Evolutionary conservation across 148 eudicot species (phyloP), one percentile per base, ranked within the genome.

Genomic region (Nepenthes mirabilis): DNA sequence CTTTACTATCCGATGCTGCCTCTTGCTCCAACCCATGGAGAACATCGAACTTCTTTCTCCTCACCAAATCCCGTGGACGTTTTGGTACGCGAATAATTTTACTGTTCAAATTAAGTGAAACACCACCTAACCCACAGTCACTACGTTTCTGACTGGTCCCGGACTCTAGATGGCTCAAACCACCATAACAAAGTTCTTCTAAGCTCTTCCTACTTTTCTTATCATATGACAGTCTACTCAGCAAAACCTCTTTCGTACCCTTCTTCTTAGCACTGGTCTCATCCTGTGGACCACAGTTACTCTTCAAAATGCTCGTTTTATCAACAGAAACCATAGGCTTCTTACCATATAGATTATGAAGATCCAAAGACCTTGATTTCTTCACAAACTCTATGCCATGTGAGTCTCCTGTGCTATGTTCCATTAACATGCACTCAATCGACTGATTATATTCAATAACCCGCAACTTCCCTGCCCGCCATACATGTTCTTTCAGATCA

Each of bases 401-500:
- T 59, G 69, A 62, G 70, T 73, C 76, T 63, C 68, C 80, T 65
- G 35, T 59, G 50, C 86, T 82, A 68, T 58, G 72, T 80, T 90
- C 97, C 97, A 90, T 90, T 83, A 78, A 84, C 84, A 83, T 79
- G 71, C 60, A 72, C 77, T 73, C 65, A 69, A 72, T 65, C 74
- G 62, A 70, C 74, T 63, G 74, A 67, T 60, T 37, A 54, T 43
- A 69, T 51, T 65, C 74, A 64, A 37, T 60, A 74, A 62, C 61
- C 83, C 78, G 80, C 68, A 71, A 74, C 55, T 71, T 62, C 68
- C 76, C 82, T 66, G 62, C 70, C 76, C 83, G 77, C 68, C 74
- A 65, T 59, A 40, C 64, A 70, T 56, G 67, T 60, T 59, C 83
- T 37, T 33, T 71, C 56, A 73, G 63, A 43, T 55, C 33, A 55